Conservation (phyloP, 805 yeast genomes). For the Tetrapisispora nanseiensis region DNA sequence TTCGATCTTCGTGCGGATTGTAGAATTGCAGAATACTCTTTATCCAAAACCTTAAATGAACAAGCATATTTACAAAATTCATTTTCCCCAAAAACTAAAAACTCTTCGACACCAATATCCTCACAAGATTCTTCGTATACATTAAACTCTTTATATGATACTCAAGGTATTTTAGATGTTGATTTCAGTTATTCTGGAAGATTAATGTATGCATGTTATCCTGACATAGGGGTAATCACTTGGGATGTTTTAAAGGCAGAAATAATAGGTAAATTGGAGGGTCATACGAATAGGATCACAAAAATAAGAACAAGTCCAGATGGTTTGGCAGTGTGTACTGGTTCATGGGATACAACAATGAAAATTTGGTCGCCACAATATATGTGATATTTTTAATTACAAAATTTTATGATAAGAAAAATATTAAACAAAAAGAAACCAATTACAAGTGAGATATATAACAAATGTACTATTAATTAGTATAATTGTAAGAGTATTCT, state of each 20-base stretch:
- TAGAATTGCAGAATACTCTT: slow-evolving; percentile 43
- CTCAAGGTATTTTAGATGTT: slow-evolving; percentile 61
- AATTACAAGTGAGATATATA: too few species aligned
- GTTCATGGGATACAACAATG: slow-evolving; percentile 71
- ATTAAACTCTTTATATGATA: slow-evolving; percentile 33
- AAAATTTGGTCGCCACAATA: slow-evolving; percentile 49
- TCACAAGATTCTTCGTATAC: slow-evolving; percentile 7
- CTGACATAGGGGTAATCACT: slow-evolving; percentile 62
- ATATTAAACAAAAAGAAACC: too few species aligned
- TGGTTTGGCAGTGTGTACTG: slow-evolving; percentile 68
- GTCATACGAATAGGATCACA: slow-evolving; percentile 53
- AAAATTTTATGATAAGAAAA: too few species aligned
- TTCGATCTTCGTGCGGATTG: slow-evolving; percentile 75
- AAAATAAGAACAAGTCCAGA: slow-evolving; percentile 60
- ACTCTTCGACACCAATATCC: slow-evolving; percentile 14
- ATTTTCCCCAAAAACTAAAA: slow-evolving; percentile 18
- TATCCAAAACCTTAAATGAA: slow-evolving; percentile 12
- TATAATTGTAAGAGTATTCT: too few species aligned
- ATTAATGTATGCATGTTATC: slow-evolving; percentile 61
- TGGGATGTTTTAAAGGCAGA: slow-evolving; percentile 70
- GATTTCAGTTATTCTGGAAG: slow-evolving; percentile 72
- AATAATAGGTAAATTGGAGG: slow-evolving; percentile 55
- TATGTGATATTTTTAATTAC: slow-evolving; percentile 8
- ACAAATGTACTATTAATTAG: too few species aligned
- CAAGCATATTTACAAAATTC: slow-evolving; percentile 10